phyloP scores from a whole-genome alignment of 2,329 filamentous ascomycete species.

The Botrytis sinoallii region DNA sequence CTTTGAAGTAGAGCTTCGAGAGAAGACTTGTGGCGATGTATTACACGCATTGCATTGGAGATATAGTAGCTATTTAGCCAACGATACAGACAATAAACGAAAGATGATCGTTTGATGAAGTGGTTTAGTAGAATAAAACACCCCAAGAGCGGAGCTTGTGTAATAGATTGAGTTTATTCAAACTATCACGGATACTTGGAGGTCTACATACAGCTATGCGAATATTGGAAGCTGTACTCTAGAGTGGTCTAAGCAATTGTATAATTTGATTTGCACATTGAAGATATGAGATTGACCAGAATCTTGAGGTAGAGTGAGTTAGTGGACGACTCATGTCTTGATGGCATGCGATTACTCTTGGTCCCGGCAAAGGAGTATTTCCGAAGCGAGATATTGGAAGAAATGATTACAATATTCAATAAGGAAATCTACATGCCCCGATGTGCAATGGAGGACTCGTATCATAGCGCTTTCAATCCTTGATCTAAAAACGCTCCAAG shows the following conservation, averaged over 20 bases:
- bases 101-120: neutral
- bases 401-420: neutral
- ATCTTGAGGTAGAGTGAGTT: neutral
- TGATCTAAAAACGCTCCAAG: slow-evolving; percentile 34
- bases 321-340: no score
- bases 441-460: slow-evolving; percentile 49
- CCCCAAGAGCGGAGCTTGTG: neutral
- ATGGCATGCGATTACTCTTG: neutral
- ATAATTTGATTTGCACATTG: neutral
- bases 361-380: neutral
- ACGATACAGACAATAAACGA: neutral
- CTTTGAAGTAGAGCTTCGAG: neutral
- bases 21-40: neutral
- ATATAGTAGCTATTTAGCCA: neutral
- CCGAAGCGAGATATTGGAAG: neutral
- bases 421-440: neutral
- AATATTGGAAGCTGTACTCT: neutral
- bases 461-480: slow-evolving; percentile 30
- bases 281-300: neutral
- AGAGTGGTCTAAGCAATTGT: neutral
- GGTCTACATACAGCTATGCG: neutral
- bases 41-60: neutral
- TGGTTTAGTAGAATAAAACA: neutral
- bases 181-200: neutral
- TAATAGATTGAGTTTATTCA: neutral